These are phyloP conservation scores for Phlebiopsis gigantea DNA, from an alignment of 768 basidiomycete genomes.

Conservation along the genomic window DNA sequence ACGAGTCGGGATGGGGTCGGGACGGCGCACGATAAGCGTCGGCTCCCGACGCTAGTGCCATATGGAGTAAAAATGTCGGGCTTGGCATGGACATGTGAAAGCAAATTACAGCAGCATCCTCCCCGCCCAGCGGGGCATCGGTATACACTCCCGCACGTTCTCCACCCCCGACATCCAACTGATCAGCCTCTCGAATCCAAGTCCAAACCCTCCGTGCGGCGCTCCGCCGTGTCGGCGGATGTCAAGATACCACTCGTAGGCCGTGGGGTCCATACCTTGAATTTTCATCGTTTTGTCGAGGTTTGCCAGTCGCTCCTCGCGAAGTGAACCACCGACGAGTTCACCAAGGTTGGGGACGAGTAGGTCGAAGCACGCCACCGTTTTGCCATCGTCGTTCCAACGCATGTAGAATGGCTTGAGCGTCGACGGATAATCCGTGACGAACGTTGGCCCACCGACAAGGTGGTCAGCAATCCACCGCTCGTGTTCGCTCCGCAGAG, in stretches of 20 bases:
- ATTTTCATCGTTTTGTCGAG: conserved; percentile 46
- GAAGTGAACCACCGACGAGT: conserved; percentile 85
- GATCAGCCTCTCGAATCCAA: conserved; percentile 91
- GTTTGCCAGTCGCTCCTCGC: conserved; percentile 64
- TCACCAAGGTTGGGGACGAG: conserved; percentile 87
- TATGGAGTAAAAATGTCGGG: not conserved
- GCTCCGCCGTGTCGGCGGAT: conserved; percentile 79
- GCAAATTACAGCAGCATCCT: conserved; percentile 54
- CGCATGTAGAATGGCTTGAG: conserved; percentile 99
- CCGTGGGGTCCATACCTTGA: conserved; percentile 38
- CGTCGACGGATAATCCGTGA: conserved; percentile 78
- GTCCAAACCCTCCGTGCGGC: conserved; percentile 92
- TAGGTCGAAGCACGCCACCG: conserved; percentile 95
- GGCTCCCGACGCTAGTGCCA: not conserved
- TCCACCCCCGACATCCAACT: conserved; percentile 83
- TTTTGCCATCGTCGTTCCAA: conserved; percentile 43
- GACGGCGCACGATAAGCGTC: not conserved
- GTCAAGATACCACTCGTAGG: conserved; percentile 74
- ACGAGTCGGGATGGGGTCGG: not conserved
- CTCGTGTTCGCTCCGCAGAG: conserved; percentile 89
- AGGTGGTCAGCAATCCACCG: conserved; percentile 76
- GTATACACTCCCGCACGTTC: conserved; percentile 89
- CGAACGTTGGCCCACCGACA: conserved; percentile 76
- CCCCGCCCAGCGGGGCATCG: conserved; percentile 88
- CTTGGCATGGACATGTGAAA: not conserved